Percentiles rank a stretch among this genome's conserved stretches.
phyloP scores from a whole-genome alignment of 805 yeast genomes.

The Starmerella scarabaei region DNA sequence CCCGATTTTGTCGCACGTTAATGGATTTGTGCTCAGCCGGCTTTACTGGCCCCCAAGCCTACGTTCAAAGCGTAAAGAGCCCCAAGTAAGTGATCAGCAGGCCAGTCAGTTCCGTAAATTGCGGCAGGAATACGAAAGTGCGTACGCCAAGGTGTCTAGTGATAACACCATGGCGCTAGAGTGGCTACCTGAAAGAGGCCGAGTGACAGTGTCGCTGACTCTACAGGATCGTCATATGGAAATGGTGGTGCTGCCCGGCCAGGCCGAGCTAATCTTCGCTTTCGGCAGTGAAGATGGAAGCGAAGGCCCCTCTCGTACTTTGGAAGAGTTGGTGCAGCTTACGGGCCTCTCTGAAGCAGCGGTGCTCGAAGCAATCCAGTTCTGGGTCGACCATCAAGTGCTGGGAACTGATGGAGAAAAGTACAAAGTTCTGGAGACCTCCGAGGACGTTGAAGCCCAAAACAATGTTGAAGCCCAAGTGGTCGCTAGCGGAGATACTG shows the following conservation, averaged over 20 bases:
- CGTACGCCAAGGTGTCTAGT: slow-evolving; percentile 28
- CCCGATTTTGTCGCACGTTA: slow-evolving; percentile 25
- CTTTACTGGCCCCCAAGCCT: slow-evolving; percentile 57
- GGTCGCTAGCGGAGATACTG: slow-evolving; percentile 21
- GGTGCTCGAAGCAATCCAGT: slow-evolving; percentile 34
- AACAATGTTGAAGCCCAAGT: slow-evolving; percentile 11
- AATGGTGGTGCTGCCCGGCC: slow-evolving; percentile 51
- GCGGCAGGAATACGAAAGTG: slow-evolving; percentile 31
- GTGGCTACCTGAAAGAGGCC: slow-evolving; percentile 47
- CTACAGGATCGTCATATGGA: slow-evolving; percentile 34
- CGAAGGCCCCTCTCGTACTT: slow-evolving; percentile 21
- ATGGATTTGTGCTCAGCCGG: slow-evolving; percentile 56
- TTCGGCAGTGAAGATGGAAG: slow-evolving; percentile 18
- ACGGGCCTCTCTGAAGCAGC: slow-evolving; percentile 35
- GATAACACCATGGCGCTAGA: slow-evolving; percentile 48
- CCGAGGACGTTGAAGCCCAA: slow-evolving; percentile 20
- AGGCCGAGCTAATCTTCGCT: slow-evolving; percentile 45
- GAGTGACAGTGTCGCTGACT: slow-evolving; percentile 46
- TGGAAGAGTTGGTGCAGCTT: slow-evolving; percentile 27
- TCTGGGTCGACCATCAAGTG: slow-evolving; percentile 55
- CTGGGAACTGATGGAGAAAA: slow-evolving; percentile 32
- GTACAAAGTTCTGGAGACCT: slow-evolving; percentile 31
- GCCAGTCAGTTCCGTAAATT: slow-evolving; percentile 36
- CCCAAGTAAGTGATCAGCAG: slow-evolving; percentile 17
- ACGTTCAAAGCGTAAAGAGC: not conserved